phyloP scores from a whole-genome alignment of 305 asterid genomes.

The Coffea humblotiana region DNA sequence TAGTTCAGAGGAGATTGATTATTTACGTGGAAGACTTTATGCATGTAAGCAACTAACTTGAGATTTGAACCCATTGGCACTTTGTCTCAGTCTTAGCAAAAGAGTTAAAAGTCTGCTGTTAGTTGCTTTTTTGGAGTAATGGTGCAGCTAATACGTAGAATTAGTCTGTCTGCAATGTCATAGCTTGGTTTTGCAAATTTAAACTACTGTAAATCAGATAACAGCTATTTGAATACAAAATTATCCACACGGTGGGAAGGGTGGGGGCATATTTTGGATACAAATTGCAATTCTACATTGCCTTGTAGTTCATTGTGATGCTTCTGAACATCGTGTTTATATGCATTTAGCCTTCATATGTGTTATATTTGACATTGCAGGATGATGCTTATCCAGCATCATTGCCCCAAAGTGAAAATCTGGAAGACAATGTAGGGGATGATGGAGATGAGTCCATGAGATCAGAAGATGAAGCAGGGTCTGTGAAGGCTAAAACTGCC shows the following conservation, averaged over 20 bases:
- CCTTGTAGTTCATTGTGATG: background rate
- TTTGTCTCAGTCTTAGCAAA: background rate
- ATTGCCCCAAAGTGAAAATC: slow-evolving; percentile 16
- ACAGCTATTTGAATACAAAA: background rate
- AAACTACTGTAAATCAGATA: background rate
- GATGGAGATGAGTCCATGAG: slow-evolving; percentile 59
- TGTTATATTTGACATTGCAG: slow-evolving; percentile 33
- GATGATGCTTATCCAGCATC: slow-evolving; percentile 35
- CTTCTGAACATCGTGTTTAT: background rate
- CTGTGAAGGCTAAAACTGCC: slow-evolving; percentile 40
- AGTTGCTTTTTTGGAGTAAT: background rate
- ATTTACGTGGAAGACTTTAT: background rate
- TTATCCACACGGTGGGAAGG: background rate
- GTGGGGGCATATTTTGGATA: background rate
- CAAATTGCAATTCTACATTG: background rate
- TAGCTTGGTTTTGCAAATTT: background rate
- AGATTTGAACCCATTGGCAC: background rate
- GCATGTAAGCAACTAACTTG: background rate
- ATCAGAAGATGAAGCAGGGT: slow-evolving; percentile 37
- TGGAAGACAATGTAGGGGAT: slow-evolving; percentile 8
- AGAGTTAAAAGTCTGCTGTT: background rate
- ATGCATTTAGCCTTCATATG: background rate
- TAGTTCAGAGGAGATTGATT: background rate
- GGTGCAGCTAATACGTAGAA: background rate
- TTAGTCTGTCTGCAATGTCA: background rate